Percentiles rank a stretch among this genome's conserved stretches.
Evolutionary conservation across 768 basidiomycete species (phyloP).

Genomic region (Trametes cinnabarina): DNA sequence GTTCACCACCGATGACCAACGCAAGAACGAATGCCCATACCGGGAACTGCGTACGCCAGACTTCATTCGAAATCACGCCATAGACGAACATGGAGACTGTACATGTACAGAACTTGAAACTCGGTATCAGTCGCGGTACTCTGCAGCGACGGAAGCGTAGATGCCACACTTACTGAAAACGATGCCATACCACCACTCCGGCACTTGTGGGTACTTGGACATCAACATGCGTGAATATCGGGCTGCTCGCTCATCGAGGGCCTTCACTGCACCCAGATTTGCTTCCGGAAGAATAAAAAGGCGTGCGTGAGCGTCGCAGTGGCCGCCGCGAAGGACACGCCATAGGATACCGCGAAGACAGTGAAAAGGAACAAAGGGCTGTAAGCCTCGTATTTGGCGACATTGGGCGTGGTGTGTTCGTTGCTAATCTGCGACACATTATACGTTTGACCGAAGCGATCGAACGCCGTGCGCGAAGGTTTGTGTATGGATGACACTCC

Average conservation of each 20-base stretch:
- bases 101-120: neutral
- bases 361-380: conserved; percentile 47
- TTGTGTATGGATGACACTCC: no score
- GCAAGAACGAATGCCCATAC: conserved; percentile 65
- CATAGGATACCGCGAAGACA: conserved; percentile 56
- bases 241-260: conserved; percentile 45
- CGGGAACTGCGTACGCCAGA: conserved; percentile 67
- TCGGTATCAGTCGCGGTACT: neutral
- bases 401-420: conserved; percentile 34
- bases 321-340: conserved; percentile 37
- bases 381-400: conserved; percentile 40
- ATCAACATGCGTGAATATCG: conserved; percentile 53
- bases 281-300: conserved; percentile 43
- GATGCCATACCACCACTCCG: conserved; percentile 51
- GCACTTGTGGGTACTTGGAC: conserved; percentile 44
- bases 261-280: conserved; percentile 41
- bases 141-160: neutral
- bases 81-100: conserved; percentile 56
- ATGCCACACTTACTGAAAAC: conserved; percentile 39
- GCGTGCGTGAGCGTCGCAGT: conserved; percentile 47
- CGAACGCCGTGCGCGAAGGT: conserved; percentile 40
- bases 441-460: conserved; percentile 41
- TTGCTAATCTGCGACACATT: conserved; percentile 42
- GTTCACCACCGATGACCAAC: conserved; percentile 40
- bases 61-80: conserved; percentile 55